A percentile compares a stretch with the other conserved stretches of the same genome.
These are phyloP conservation scores for Tilletia horrida DNA, from an alignment of 1,284 basidiomycete genomes.

Conservation along the genomic window DNA sequence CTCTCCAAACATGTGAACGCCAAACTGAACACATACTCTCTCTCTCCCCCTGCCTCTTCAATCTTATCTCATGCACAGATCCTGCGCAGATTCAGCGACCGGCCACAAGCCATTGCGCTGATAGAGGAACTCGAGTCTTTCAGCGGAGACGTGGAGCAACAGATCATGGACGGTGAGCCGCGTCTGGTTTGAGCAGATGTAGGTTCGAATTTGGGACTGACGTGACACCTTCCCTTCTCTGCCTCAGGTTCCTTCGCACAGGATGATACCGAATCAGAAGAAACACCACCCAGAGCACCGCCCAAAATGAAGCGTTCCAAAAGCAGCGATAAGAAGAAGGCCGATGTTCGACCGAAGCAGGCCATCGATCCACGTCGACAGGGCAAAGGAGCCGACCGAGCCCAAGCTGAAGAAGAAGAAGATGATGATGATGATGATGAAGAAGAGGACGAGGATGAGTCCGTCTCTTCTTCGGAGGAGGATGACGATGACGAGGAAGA, in stretches of 20 bases:
- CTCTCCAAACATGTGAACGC: too few species aligned
- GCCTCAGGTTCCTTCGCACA: background rate
- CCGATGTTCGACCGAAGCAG: background rate
- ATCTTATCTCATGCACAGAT: constrained; percentile 60
- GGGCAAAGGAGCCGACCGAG: background rate
- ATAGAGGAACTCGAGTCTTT: constrained; percentile 80
- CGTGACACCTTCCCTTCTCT: background rate
- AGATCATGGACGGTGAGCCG: constrained; percentile 70
- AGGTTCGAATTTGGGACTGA: too few species aligned
- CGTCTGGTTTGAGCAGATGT: too few species aligned
- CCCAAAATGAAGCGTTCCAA: background rate
- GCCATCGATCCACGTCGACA: background rate
- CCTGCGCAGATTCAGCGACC: constrained; percentile 75
- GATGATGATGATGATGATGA: constrained; percentile 8
- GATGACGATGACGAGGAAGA: constrained; percentile 19
- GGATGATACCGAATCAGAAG: constrained; percentile 8
- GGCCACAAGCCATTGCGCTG: constrained; percentile 70
- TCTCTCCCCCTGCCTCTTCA: constrained; percentile 5
- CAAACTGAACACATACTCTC: too few species aligned
- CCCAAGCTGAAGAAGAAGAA: constrained; percentile 6
- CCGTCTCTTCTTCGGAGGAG: too few species aligned
- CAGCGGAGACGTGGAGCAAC: constrained; percentile 67
- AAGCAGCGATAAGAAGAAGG: background rate
- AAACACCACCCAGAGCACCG: background rate
- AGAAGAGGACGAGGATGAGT: constrained; percentile 7